Evolutionary conservation across 805 yeast species (phyloP), one percentile per base, ranked within the genome.

Genomic region (Ogataea allantospora): DNA sequence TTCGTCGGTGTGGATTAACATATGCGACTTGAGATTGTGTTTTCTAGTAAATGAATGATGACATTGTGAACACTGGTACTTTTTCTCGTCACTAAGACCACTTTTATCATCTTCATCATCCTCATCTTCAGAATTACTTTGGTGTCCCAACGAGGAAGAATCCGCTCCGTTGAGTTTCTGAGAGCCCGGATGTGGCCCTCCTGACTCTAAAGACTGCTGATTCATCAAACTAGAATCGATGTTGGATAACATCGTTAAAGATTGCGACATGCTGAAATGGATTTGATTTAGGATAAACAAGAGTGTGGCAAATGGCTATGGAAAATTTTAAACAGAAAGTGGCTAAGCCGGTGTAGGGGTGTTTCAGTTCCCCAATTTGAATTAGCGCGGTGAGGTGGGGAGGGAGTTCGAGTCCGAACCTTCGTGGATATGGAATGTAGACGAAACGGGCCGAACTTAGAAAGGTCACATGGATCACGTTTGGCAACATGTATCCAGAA

Each of bases 21-120:
- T 68, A 56, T 83, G 93, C 4, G 85, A 74, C 38, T 82, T 82
- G 66, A 84, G 69, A 51, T 83, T 83, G 58, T 84, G 91, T 49
- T 76, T 80, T 30, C 93, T 66, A 2, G 87, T 77, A 60, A 83
- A 83, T 0, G 76, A 65, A 46, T 78, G 83, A 35, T 71, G 62
- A 54, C 93, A 83, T 7, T 71, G 68, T 12, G 72, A 66, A 55
- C 93, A 83, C 13, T 60, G 61, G 48, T 67, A 77, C 35, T 57
- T 60, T 43, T 65, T 70, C n/a, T 56, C 52, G 11, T 45, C 57
- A 13, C 36, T 30, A 30, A 35, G 32, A 9, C 46, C 40, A 20
- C 45, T 40, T 29, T 43, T 42, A 26, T 42, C 44, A 14, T 34
- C 43, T 10, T 45, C 46, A 14, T 46, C 50, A 29, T 41, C 42